Evolutionary conservation across 331 rosid species (phyloP), one percentile per base, ranked within the genome.

Genomic region (Acacia concinna): DNA sequence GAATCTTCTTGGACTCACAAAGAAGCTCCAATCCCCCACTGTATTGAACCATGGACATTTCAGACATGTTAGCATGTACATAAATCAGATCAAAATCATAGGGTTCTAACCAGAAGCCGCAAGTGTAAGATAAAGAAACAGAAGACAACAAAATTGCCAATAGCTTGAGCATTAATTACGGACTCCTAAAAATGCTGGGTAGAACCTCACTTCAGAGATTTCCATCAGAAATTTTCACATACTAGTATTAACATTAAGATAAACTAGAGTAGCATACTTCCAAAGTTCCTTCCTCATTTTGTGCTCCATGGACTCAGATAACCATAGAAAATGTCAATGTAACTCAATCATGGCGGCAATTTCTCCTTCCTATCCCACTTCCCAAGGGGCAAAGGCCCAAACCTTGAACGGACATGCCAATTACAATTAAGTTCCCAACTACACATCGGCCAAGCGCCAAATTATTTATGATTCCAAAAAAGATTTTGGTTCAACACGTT

Each of bases 1-100:
- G 97, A 60, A 91, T 86, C 93, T 95, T 95, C 79, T 91, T 88
- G 64, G 99, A 93, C 73, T 93, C 81, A 74, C 99, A 95, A 65
- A 95, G 98, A 76, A 95, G 96, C 89, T 91, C 99, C 81, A 93
- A 78, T 57, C 99, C 99, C 54, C 99, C 99, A 21, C 97, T 93
- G 92, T 73, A 73, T 41, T 30, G 38, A 77, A 67, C 7, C 69
- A 54, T 41, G 1, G 40, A 21, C 54, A 73, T 79, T 68, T 71
- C 71, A 69, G 14, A 71, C 75, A 78, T 70, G 54, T 78, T 67
- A 83, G 77, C 52, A 66, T 20, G 54, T 31, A 68, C 12, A 11
- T 47, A 57, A 32, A 66, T 32, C 68, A 86, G 44, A 64, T 34
- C 43, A 74, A 84, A 6, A 59, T 15, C 28, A 27, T 28, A 73